These are phyloP conservation scores for Ottelia alismoides DNA, from an alignment of 106 monocot genomes.

Conservation along the genomic window DNA sequence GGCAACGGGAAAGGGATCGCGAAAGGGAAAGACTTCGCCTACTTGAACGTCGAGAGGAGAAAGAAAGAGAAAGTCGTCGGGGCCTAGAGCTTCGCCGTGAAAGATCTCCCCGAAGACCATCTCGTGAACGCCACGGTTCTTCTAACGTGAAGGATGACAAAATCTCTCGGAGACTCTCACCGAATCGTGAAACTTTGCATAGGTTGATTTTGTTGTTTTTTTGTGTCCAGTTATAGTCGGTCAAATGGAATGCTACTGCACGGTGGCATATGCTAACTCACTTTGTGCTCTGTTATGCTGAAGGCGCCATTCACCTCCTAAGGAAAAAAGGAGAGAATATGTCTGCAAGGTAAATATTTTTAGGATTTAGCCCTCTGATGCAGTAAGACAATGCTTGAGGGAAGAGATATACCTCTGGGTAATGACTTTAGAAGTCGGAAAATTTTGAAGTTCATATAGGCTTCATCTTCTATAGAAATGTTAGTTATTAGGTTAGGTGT, in stretches of 20 bases:
- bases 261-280: slow-evolving; percentile 64
- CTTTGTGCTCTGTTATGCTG: slow-evolving; percentile 67
- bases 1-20: slow-evolving; percentile 30
- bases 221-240: too few species aligned
- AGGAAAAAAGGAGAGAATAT: slow-evolving; percentile 99
- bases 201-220: slow-evolving; percentile 83
- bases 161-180: slow-evolving; percentile 41
- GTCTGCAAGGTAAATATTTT: slow-evolving; percentile 90
- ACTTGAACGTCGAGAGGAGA: slow-evolving; percentile 39
- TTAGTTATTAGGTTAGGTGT: too few species aligned
- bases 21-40: slow-evolving; percentile 33
- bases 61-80: slow-evolving; percentile 42
- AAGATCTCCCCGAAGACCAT: slow-evolving; percentile 43
- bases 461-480: too few species aligned
- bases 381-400: too few species aligned
- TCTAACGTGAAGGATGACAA: slow-evolving; percentile 52
- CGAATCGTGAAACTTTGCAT: slow-evolving; percentile 60
- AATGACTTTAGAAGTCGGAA: too few species aligned
- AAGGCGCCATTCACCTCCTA: slow-evolving; percentile 96
- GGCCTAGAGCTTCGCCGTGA: slow-evolving; percentile 36
- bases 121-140: slow-evolving; percentile 59
- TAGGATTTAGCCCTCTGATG: slow-evolving; percentile 11
- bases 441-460: too few species aligned
- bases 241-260: slow-evolving; percentile 70
- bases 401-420: too few species aligned